These are phyloP conservation scores for Schizosaccharomyces pombe DNA, from an alignment of 805 yeast genomes.

Conservation along the genomic window ASM294v3 CU329670.1:2925001-2925500, in stretches of 20 bases:
- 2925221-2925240: constrained; percentile 88
- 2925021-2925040: constrained; percentile 60
- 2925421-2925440: constrained; percentile 81
- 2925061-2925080: constrained; percentile 58
- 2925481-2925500: constrained; percentile 73
- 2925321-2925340: constrained; percentile 17
- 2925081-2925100: constrained; percentile 47
- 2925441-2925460: constrained; percentile 75
- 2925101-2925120: constrained; percentile 53
- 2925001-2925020: constrained; percentile 9
- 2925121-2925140: constrained; percentile 53
- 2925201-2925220: constrained; percentile 40
- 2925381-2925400: constrained; percentile 69
- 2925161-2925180: constrained; percentile 75
- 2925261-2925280: constrained; percentile 79
- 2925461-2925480: constrained; percentile 56
- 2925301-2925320: constrained; percentile 75
- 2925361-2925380: constrained; percentile 57
- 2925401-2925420: constrained; percentile 97
- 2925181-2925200: constrained; percentile 61
- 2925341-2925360: constrained; percentile 10
- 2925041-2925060: constrained; percentile 82
- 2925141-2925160: constrained; percentile 82
- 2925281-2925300: constrained; percentile 83
- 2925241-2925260: constrained; percentile 65